Evolutionary conservation across 176 grass and related monocot genomes (phyloP), one percentile per base, ranked within the genome.

Genomic region (Paspalum vaginatum): DNA sequence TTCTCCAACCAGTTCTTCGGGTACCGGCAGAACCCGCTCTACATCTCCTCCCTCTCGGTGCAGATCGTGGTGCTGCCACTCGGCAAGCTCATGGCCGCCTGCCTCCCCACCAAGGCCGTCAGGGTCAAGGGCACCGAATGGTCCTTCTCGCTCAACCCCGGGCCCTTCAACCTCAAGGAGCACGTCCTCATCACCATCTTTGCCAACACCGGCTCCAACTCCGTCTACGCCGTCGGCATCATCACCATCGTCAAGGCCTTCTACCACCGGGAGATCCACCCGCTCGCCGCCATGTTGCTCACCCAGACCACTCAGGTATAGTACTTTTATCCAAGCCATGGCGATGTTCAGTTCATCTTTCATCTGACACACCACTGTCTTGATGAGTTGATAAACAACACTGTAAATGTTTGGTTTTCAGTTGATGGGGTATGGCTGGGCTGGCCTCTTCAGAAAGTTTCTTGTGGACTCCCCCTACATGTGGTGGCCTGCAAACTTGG

Each of bases 1-100:
- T 97, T 97, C 91, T 89, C 74, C 47, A 97, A 97, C 84, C 91
- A 97, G 89, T 97, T 97, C 88, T 93, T 97, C 70, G 88, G 88
- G 20, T 97, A 97, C 81, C 77, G 94, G 2, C 88, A 91, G 82
- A 93, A 97, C 64, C 88, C 84, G 21, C 68, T 97, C 13, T 87
- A 73, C 50, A 64, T 97, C 18, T 87, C 88, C 17, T 85, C 91
- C 45, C 87, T 93, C 40, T 93, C 84, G 2, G 86, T 88, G 8
- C 94, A 97, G 60, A 97, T 97, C 65, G 84, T 90, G 2, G 86
- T 88, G 63, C 70, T 97, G 16, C 91, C 94, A 18, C 57, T 93
- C 1, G 94, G 91, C 53, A 87, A 85, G 78, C 78, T 91, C 24
- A 91, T 97, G 94, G 91, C 94, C 8, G 81, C 79, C 16, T 87